Conservation (phyloP, 2,329 filamentous ascomycete genomes). For the Diaporthe eres region DNA sequence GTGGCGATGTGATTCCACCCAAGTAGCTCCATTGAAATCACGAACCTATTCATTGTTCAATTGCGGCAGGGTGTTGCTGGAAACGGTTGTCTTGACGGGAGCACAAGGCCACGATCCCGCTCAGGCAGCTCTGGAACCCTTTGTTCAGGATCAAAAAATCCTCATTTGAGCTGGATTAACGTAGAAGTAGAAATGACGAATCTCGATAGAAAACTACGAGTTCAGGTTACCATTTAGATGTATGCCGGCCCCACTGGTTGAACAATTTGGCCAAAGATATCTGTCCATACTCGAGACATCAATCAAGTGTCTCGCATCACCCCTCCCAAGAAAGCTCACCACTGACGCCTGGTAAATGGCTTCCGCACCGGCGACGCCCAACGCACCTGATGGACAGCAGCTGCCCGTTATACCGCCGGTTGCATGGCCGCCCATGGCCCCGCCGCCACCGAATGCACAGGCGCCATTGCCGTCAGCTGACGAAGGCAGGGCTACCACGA, state of each 20-base stretch:
- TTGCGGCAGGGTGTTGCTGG: neutral
- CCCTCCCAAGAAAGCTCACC: neutral
- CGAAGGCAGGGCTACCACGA: neutral
- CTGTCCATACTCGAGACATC: neutral
- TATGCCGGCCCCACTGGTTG: too few species aligned
- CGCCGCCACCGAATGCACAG: neutral
- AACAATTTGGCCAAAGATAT: neutral
- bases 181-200: neutral
- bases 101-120: neutral
- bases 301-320: neutral
- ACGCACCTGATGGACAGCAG: too few species aligned
- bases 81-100: neutral
- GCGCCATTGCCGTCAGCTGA: neutral
- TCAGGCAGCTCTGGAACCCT: neutral
- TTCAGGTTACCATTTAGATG: neutral
- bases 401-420: neutral
- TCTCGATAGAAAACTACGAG: neutral
- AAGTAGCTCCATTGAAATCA: neutral
- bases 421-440: neutral
- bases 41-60: neutral
- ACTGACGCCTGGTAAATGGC: neutral
- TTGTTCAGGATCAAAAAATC: neutral
- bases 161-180: neutral
- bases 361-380: neutral
- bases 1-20: too few species aligned